Conservation (phyloP, 2,329 filamentous ascomycete genomes). For the Monosporascus cannonballus region DNA sequence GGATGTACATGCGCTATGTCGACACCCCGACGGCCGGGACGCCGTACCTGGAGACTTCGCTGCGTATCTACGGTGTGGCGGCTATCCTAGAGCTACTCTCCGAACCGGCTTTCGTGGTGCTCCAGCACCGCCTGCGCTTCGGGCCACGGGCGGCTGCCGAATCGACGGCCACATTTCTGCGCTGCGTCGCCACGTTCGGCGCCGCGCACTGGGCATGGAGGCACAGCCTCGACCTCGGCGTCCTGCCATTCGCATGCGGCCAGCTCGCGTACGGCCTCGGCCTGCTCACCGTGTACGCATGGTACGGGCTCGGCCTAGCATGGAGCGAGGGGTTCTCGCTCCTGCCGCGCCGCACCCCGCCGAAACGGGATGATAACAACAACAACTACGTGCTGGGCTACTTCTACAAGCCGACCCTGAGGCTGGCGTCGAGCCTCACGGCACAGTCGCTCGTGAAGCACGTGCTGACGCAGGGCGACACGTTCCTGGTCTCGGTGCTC, state of each 20-base stretch:
- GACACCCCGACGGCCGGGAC: conserved; percentile 44
- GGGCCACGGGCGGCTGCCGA: conserved; percentile 77
- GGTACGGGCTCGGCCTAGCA: conserved; percentile 53
- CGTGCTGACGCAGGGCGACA: conserved; percentile 88
- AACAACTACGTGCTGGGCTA: conserved; percentile 46
- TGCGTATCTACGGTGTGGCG: conserved; percentile 51
- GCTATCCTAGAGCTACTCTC: conserved; percentile 69
- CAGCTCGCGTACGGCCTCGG: conserved; percentile 70
- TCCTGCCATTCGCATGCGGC: conserved; percentile 83
- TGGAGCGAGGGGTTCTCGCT: conserved; percentile 62
- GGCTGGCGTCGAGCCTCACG: conserved; percentile 75
- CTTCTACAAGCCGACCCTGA: conserved; percentile 66
- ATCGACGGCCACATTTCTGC: conserved; percentile 69
- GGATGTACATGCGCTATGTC: conserved; percentile 57
- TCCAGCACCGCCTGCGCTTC: conserved; percentile 77
- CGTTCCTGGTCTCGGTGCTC: conserved; percentile 74
- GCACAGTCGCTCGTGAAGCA: conserved; percentile 88
- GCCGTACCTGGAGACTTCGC: conserved; percentile 53
- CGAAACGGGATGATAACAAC: not conserved
- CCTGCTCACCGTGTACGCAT: conserved; percentile 64
- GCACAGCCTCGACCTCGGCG: conserved; percentile 53
- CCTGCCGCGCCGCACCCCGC: conserved; percentile 31
- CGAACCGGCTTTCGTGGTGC: conserved; percentile 84
- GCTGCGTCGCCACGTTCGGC: conserved; percentile 69
- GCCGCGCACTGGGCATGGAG: conserved; percentile 59